Evolutionary conservation across 2,329 filamentous ascomycete genomes (phyloP).

Genomic region (Setomelanomma holmii): DNA sequence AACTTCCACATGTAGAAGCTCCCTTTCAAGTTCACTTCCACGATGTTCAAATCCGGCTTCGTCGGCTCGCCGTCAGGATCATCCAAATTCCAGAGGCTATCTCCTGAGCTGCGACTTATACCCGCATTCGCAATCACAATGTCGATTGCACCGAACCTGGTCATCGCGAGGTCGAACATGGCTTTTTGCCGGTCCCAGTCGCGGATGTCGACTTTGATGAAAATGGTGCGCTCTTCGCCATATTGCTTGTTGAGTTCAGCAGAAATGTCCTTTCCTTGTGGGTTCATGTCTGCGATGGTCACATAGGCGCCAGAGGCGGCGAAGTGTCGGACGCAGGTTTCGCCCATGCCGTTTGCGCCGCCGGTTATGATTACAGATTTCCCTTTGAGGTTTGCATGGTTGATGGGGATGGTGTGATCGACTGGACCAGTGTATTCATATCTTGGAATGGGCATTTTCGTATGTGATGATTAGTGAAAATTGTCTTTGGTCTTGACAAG

Average conservation of each 20-base stretch:
- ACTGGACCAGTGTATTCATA: slow-evolving; percentile 47
- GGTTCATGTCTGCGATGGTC: slow-evolving; percentile 44
- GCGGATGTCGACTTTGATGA: slow-evolving; percentile 22
- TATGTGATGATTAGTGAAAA: too few relatives aligned
- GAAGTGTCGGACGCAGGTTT: slow-evolving; percentile 40
- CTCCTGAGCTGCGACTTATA: slow-evolving; percentile 25
- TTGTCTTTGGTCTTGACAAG: too few relatives aligned
- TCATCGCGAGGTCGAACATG: slow-evolving; percentile 19
- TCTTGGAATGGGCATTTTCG: slow-evolving; percentile 21
- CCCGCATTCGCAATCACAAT: slow-evolving; percentile 29
- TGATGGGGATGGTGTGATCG: slow-evolving; percentile 45
- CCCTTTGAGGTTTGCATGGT: slow-evolving; percentile 48
- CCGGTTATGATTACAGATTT: slow-evolving; percentile 59
- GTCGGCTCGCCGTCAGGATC: slow-evolving; percentile 20
- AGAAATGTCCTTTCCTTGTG: slow-evolving; percentile 33
- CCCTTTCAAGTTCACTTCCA: slow-evolving; percentile 22
- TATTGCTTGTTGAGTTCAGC: slow-evolving; percentile 34
- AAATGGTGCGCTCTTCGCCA: slow-evolving; percentile 25
- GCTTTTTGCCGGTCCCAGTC: slow-evolving; percentile 26
- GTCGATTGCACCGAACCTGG: slow-evolving; percentile 43
- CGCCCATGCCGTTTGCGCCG: slow-evolving; percentile 52
- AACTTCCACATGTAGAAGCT: slow-evolving; percentile 27
- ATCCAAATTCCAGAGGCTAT: slow-evolving; percentile 60
- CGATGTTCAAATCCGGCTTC: slow-evolving; percentile 22
- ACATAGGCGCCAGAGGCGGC: slow-evolving; percentile 42